Evolutionary conservation across 2,329 filamentous ascomycete genomes (phyloP), one percentile per base, ranked within the genome.

Genomic region (Pseudonectria foliicola): DNA sequence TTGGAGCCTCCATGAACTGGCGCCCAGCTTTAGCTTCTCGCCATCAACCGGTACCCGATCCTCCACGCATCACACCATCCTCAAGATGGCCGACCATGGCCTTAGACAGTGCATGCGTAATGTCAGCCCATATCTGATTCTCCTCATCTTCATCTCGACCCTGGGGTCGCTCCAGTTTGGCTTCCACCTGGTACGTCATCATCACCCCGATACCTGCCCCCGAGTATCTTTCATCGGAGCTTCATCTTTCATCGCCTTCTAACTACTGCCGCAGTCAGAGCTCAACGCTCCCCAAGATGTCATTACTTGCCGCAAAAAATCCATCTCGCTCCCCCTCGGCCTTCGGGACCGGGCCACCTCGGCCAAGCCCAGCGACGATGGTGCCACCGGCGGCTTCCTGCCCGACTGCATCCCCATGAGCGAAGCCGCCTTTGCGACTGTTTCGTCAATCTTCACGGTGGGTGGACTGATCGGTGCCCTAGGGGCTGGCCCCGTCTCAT

Each of bases 231-330:
- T n/a, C n/a, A n/a, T n/a, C n/a, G n/a, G n/a, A n/a, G n/a, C 25
- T 24, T 21, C 31, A 33, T 13, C 27, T 18, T 24, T 31, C 27
- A 34, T 18, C 13, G 15, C 31, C 29, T 34, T 21, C 18, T 21
- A 21, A 21, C 18, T 8, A 21, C 5, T 8, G 5, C 23, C 11
- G 33, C 27, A 60, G 89, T 85, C 88, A 49, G 92, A 96, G 60
- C 76, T 98, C 44, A 98, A 98, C 60, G 87, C 90, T 7, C 92
- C 92, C 7, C 82, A 95, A 71, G 82, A 89, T 68, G 86, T 93
- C 53, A 83, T 98, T 52, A 93, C 85, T 38, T 96, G 92, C 66
- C 78, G 77, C 48, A 79, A 77, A 44, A 63, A 65, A 44, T 59
- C 63, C 31, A 61, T 64, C 33, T 59, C 60, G 26, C 39, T 53